These are phyloP conservation scores for Barnettozyma vustinii DNA, from an alignment of 805 yeast species.

Conservation along the genomic window DNA sequence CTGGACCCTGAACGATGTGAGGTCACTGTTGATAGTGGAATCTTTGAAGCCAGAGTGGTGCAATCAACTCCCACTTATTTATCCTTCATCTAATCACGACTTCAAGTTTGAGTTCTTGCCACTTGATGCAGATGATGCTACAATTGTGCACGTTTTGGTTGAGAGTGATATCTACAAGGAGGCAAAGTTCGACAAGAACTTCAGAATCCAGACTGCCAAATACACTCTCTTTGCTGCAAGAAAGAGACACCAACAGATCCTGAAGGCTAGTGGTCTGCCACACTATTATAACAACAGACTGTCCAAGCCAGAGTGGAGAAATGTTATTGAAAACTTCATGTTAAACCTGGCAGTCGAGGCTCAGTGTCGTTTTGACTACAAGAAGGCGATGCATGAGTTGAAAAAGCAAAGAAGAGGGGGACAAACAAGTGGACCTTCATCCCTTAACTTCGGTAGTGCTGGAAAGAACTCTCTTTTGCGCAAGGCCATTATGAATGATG, in stretches of 20 bases:
- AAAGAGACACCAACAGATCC: constrained; percentile 37
- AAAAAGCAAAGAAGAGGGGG: constrained; percentile 35
- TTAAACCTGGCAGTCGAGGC: constrained; percentile 63
- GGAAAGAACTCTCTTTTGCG: constrained; percentile 22
- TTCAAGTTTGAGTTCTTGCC: constrained; percentile 51
- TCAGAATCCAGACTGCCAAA: constrained; percentile 53
- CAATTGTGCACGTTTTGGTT: constrained; percentile 44
- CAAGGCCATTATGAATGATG: constrained; percentile 30
- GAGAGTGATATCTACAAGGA: constrained; percentile 62
- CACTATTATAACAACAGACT: constrained; percentile 22
- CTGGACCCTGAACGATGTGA: constrained; percentile 67
- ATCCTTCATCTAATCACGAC: constrained; percentile 21
- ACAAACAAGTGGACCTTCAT: constrained; percentile 5
- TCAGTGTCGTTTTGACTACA: constrained; percentile 64
- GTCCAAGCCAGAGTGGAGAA: constrained; percentile 65
- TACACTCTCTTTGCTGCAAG: constrained; percentile 58
- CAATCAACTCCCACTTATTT: constrained; percentile 41
- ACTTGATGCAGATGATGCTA: constrained; percentile 45
- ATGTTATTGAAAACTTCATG: constrained; percentile 64
- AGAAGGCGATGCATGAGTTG: constrained; percentile 41
- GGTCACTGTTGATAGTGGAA: constrained; percentile 53
- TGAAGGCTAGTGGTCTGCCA: constrained; percentile 23
- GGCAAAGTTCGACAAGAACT: constrained; percentile 47
- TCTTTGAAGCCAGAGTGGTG: constrained; percentile 50
- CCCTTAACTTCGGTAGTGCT: constrained; percentile 1